Evolutionary conservation across 345 rosid genomes (phyloP).

Genomic region (Xanthoceras sorbifolium): DNA sequence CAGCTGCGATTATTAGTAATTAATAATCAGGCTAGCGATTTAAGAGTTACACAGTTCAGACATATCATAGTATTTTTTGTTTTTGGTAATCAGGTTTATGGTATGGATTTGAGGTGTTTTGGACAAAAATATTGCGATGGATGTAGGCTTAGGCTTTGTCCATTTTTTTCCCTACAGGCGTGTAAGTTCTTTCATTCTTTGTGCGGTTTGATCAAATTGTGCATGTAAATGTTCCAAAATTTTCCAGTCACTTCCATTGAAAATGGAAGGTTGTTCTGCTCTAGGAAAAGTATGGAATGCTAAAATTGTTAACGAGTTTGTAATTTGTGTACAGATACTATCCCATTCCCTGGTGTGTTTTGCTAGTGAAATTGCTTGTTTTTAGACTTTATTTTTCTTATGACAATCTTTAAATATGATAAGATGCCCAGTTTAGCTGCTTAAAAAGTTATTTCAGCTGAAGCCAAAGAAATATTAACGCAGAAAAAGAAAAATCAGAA

Average conservation of each 20-base stretch:
- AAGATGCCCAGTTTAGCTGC: background rate
- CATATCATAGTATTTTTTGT: constrained; percentile 15
- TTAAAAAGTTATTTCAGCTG: background rate
- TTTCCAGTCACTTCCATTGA: constrained; percentile 5
- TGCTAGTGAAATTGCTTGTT: constrained; percentile 21
- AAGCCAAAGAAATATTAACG: background rate
- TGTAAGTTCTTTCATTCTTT: constrained; percentile 30
- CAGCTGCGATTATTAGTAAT: constrained; percentile 13
- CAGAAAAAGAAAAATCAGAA: background rate
- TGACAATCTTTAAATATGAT: background rate
- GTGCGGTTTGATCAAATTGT: constrained; percentile 36
- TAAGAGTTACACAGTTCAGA: constrained; percentile 4
- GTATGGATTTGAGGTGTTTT: constrained; percentile 16
- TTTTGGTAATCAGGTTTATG: constrained; percentile 13
- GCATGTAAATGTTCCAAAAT: constrained; percentile 15
- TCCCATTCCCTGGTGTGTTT: constrained; percentile 19
- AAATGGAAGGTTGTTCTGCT: background rate
- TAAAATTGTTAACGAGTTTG: constrained; percentile 18
- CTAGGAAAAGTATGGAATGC: constrained; percentile 1
- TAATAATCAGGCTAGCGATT: constrained; percentile 5
- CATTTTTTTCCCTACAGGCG: background rate
- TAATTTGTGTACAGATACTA: constrained; percentile 30
- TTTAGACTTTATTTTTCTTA: background rate
- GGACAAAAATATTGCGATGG: constrained; percentile 8
- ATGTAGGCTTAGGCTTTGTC: constrained; percentile 15